phyloP scores from a whole-genome alignment of 1,139 yeast genomes.

The Suhomyces taliae region DNA sequence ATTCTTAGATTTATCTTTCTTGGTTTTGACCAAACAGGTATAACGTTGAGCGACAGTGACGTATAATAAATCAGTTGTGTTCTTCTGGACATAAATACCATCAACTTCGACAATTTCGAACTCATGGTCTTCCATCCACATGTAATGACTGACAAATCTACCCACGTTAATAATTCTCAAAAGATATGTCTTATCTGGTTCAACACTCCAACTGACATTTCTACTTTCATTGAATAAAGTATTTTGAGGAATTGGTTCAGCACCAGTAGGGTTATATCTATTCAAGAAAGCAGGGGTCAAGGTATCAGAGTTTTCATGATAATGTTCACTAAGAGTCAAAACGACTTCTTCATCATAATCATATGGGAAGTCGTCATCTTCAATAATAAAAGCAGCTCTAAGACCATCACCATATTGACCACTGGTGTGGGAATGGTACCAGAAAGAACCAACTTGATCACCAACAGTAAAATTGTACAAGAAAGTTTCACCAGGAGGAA shows the following conservation, averaged over 20 bases:
- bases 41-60: conserved; percentile 80
- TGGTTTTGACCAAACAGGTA: conserved; percentile 70
- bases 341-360: conserved; percentile 74
- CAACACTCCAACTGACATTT: conserved; percentile 66
- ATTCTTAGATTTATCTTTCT: conserved; percentile 56
- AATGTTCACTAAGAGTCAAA: conserved; percentile 80
- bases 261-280: conserved; percentile 89
- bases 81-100: conserved; percentile 72
- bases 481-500: conserved; percentile 69
- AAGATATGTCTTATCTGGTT: conserved; percentile 79
- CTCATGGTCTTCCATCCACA: conserved; percentile 82
- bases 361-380: conserved; percentile 53
- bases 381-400: conserved; percentile 75
- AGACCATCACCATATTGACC: conserved; percentile 92
- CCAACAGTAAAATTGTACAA: conserved; percentile 78
- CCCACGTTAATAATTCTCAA: conserved; percentile 79
- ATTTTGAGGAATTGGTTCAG: conserved; percentile 90
- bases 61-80: conserved; percentile 58
- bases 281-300: conserved; percentile 59
- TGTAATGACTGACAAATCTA: conserved; percentile 82
- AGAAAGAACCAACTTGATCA: conserved; percentile 82
- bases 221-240: conserved; percentile 75
- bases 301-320: conserved; percentile 60
- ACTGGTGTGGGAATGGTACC: conserved; percentile 92
- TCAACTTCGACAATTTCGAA: conserved; percentile 82